phyloP scores from a whole-genome alignment of 768 basidiomycete species.

The Solioccasus polychromus region DNA sequence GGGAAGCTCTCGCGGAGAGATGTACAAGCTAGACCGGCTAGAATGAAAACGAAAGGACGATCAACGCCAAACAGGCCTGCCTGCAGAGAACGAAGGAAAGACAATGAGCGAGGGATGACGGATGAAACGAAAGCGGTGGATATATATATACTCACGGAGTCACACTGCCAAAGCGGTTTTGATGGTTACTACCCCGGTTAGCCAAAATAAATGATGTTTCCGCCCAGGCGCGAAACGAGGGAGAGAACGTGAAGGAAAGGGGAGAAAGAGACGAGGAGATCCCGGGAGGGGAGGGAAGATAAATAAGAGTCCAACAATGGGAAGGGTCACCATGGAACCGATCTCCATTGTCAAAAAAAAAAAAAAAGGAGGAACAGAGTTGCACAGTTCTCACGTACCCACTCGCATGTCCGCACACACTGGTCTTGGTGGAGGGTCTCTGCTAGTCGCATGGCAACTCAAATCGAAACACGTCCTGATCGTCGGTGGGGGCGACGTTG shows the following conservation, averaged over 20 bases:
- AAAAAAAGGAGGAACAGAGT: neutral
- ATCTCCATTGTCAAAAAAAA: neutral
- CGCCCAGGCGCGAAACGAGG: neutral
- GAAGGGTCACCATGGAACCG: conserved; percentile 20
- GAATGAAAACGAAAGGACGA: conserved; percentile 48
- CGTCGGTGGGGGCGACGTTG: conserved; percentile 92
- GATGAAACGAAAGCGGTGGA: conserved; percentile 8
- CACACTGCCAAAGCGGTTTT: no score
- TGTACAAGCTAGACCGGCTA: conserved; percentile 40
- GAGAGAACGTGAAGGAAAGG: neutral
- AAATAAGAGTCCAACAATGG: neutral
- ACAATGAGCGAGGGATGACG: neutral
- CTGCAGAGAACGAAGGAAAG: conserved; percentile 31
- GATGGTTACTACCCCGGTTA: conserved; percentile 6
- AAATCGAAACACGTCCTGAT: conserved; percentile 79
- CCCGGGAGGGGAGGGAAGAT: neutral
- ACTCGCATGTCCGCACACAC: neutral
- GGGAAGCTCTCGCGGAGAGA: conserved; percentile 54
- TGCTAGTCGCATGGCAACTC: conserved; percentile 94
- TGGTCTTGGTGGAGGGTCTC: conserved; percentile 57
- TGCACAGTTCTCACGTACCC: neutral
- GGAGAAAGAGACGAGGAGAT: neutral
- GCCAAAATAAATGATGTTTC: neutral
- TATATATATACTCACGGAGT: conserved; percentile 12
- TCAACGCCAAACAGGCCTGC: conserved; percentile 63